Evolutionary conservation across 768 basidiomycete species (phyloP), one percentile per base, ranked within the genome.

Genomic region (Baorangia bicolor): DNA sequence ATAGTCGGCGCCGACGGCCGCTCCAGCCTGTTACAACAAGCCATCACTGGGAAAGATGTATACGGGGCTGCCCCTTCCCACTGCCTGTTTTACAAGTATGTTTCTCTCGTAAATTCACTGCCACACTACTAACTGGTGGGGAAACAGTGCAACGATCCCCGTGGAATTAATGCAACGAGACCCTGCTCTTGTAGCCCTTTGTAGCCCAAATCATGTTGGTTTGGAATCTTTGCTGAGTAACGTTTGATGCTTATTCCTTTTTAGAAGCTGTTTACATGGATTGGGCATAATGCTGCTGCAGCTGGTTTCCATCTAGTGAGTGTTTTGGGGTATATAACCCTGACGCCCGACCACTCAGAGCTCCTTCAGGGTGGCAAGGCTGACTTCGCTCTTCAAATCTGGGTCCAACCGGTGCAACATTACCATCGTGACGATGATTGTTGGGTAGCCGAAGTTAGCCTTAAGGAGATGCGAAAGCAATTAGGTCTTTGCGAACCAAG

Each of bases 1-100:
- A 70, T 87, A 49, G 75, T 87, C 20, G 85, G 81, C 31, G 85
- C 86, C 4, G 86, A 87, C 65, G 86, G 86, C 7, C 73, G 72
- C 40, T 65, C 71, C 16, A 83, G 83, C 21, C 23, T 78, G 30
- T 68, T 76, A n/a, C 65, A 74, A 35, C 65, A 64, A 23, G 62
- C 70, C 3, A 65, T 81, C 2, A 52, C 73, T 13, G 71, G 66
- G 1, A 61, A 68, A 13, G 65, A 73, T 35, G 73, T 72, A 21
- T 65, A 68, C 48, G 61, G 63, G 0, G 53, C 62, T 6, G 55
- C 59, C 1, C 66, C 72, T 53, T 55, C 64, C 50, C 47, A 63
- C 40, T 47, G 70, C 58, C 65, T 76, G 38, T 70, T 82, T 57
- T 84, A 81, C 59, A 78, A 77, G 81, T 81, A 49, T 55, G 69